A percentile compares a stretch with the other conserved stretches of the same genome.
Conservation (phyloP, 805 yeast species). For the Pichia nanzhaoensis region DNA sequence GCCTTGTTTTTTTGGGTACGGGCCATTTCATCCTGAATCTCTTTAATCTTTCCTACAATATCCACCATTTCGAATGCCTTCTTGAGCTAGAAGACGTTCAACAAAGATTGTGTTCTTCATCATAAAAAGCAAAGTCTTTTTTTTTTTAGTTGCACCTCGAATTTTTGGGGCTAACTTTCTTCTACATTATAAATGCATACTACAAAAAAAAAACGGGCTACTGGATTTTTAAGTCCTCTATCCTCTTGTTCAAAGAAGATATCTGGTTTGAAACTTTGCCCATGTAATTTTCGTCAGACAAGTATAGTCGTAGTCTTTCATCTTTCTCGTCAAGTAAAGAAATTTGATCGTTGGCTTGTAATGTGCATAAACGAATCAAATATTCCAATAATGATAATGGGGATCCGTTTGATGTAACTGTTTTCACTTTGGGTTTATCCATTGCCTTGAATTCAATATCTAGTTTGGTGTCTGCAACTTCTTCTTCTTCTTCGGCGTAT, state of each 20-base stretch:
- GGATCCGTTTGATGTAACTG: slow-evolving; percentile 5
- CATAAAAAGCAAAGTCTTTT: no score
- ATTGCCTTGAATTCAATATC: slow-evolving; percentile 9
- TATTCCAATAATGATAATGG: slow-evolving; percentile 57
- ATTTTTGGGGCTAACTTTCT: no score
- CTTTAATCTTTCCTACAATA: slow-evolving; percentile 64
- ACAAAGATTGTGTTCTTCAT: background rate
- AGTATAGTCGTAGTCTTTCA: slow-evolving; percentile 54
- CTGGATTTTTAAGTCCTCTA: slow-evolving; percentile 5
- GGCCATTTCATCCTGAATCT: slow-evolving; percentile 88
- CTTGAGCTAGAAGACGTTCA: no score
- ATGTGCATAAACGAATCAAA: slow-evolving; percentile 47
- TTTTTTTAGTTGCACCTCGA: no score
- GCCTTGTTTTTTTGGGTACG: slow-evolving; percentile 97
- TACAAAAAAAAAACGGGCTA: background rate
- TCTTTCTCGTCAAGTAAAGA: slow-evolving; percentile 53
- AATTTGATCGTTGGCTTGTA: slow-evolving; percentile 54
- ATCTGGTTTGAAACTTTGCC: background rate
- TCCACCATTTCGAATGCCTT: slow-evolving; percentile 25
- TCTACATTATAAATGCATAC: background rate
- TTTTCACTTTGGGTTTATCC: slow-evolving; percentile 11
- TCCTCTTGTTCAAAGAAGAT: slow-evolving; percentile 2
- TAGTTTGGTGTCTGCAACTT: slow-evolving; percentile 15
- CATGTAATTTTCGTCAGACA: slow-evolving; percentile 45
- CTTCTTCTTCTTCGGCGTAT: slow-evolving; percentile 24